Percentiles rank a stretch among this genome's conserved stretches.
Evolutionary conservation across 176 grass and related monocot genomes (phyloP).

Genomic region (Canna indica): DNA sequence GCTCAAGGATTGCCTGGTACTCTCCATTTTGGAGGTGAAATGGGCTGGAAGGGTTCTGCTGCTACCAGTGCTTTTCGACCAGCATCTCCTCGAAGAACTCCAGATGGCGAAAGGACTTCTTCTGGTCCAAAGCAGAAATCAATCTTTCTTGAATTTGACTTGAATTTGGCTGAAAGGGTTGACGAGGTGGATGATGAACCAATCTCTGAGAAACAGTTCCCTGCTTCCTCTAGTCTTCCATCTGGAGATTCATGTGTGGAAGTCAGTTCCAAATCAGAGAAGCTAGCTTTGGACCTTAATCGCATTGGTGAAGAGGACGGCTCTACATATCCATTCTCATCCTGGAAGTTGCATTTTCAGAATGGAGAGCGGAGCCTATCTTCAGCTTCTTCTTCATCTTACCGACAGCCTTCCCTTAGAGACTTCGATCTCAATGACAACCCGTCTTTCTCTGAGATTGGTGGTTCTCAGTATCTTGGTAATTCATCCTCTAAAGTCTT

Average conservation of each 20-base stretch:
- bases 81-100: slow-evolving; percentile 15
- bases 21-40: slow-evolving; percentile 32
- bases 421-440: slow-evolving; percentile 19
- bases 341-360: slow-evolving; percentile 1
- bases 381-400: slow-evolving; percentile 18
- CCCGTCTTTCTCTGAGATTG: slow-evolving; percentile 5
- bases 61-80: slow-evolving; percentile 20
- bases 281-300: slow-evolving; percentile 15
- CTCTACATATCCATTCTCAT: neutral
- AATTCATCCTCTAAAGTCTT: neutral
- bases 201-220: neutral
- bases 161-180: slow-evolving; percentile 9
- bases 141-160: slow-evolving; percentile 2
- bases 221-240: neutral
- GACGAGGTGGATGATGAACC: neutral
- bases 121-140: slow-evolving; percentile 8
- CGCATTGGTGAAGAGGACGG: slow-evolving; percentile 12
- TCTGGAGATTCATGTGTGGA: slow-evolving; percentile 12
- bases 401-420: slow-evolving; percentile 9
- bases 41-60: slow-evolving; percentile 22
- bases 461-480: neutral
- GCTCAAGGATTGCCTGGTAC: slow-evolving; percentile 38
- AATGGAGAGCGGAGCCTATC: slow-evolving; percentile 11
- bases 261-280: slow-evolving; percentile 14
- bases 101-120: neutral